Evolutionary conservation across 495 filamentous ascomycete species (phyloP).

Genomic region (Tuber brumale): DNA sequence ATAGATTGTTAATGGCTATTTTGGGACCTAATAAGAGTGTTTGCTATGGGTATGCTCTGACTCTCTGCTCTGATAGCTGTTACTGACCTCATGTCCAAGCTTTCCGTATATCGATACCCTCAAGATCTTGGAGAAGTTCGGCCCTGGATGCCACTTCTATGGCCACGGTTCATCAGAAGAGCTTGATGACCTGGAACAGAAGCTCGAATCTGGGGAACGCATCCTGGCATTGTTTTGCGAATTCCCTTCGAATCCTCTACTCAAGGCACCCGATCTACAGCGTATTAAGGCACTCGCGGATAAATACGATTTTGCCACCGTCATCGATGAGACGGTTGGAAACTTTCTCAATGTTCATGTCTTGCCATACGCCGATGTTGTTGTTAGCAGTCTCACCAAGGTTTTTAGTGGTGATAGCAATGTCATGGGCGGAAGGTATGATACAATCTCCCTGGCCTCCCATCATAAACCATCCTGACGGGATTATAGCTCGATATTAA

Average conservation of each 20-base stretch:
- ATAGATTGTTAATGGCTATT: conserved; percentile 59
- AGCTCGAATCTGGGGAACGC: conserved; percentile 64
- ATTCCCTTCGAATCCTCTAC: conserved; percentile 84
- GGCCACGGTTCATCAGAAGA: conserved; percentile 75
- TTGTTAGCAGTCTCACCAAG: conserved; percentile 91
- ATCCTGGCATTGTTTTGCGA: conserved; percentile 88
- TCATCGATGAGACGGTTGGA: conserved; percentile 92
- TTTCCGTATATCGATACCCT: conserved; percentile 96
- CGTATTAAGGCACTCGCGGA: conserved; percentile 76
- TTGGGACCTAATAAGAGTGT: conserved; percentile 59
- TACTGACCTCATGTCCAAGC: conserved; percentile 48
- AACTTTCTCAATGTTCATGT: conserved; percentile 95
- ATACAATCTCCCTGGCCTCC: conserved; percentile 10
- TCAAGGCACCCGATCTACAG: conserved; percentile 73
- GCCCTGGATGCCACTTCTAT: conserved; percentile 84
- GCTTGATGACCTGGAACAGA: conserved; percentile 74
- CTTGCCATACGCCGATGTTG: conserved; percentile 77
- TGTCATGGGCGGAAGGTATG: conserved; percentile 91
- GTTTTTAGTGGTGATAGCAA: conserved; percentile 96
- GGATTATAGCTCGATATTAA: conserved; percentile 61
- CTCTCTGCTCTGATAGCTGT: conserved; percentile 10
- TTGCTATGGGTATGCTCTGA: conserved; percentile 53
- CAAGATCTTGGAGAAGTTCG: conserved; percentile 91
- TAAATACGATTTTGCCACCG: conserved; percentile 77
- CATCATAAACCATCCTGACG: conserved; percentile 3